Percentiles rank a stretch among this genome's conserved stretches.
Conservation (phyloP, 345 rosid species). For the Pistacia vera region DNA sequence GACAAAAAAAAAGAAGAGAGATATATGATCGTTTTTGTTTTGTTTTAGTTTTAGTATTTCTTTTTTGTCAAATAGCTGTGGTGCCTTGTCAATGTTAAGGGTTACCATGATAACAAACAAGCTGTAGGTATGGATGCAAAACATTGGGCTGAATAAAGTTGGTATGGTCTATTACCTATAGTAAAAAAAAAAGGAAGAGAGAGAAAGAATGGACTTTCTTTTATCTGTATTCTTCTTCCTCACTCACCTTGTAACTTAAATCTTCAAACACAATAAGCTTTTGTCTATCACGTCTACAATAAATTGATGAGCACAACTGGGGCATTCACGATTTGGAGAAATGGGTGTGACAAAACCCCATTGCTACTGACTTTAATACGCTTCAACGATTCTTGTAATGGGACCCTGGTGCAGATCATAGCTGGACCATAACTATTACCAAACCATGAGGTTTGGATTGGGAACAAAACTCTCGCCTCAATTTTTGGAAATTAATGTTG, state of each 20-base stretch:
- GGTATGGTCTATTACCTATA: no score
- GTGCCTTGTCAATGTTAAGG: background rate
- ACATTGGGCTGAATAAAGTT: background rate
- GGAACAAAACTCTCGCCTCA: no score
- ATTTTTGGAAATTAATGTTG: no score
- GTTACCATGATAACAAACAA: background rate
- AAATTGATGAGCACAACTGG: background rate
- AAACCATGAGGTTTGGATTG: background rate
- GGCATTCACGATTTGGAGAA: background rate
- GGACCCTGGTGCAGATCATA: background rate
- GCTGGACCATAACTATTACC: background rate
- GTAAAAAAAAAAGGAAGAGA: no score
- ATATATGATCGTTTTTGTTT: no score
- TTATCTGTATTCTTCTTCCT: background rate
- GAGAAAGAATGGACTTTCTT: background rate
- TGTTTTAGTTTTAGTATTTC: no score
- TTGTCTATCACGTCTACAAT: background rate
- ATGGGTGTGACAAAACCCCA: background rate
- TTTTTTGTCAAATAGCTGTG: background rate
- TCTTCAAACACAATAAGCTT: background rate
- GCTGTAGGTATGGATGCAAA: background rate
- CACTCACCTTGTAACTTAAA: background rate
- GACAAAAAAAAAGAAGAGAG: no score
- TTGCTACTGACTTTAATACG: no score
- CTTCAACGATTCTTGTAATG: no score